Base-by-base conservation (phyloP, 1,284 basidiomycete species). In the Boletus smithii region DNA sequence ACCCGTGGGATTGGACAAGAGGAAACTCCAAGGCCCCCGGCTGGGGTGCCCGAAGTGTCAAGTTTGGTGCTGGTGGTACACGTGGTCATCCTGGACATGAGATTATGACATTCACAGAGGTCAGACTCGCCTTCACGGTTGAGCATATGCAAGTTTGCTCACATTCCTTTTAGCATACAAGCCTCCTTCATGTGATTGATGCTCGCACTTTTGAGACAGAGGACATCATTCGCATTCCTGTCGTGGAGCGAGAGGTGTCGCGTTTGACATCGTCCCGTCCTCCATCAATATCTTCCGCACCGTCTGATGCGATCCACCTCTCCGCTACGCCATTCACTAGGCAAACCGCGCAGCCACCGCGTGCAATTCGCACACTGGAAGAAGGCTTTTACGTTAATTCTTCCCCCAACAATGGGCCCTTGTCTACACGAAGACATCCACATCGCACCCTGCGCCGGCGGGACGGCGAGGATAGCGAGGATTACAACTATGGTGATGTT, bases 71-170 rank as follows among this genome's bases (percentile, higher is more conserved):
- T 34, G 72, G 75, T 43, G 62, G 73, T 49, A 50, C 70, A 50
- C 53, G 60, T 49, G 65, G 69, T 44, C 65, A 65, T 23, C 37
- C 55, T 23, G 76, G 74, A 13, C 75, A 78, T 27, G 88, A 91
- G 62, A 66, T 90, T 4, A 78, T 92, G 76, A 80, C 79, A 0
- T 92, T 91, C 66, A 88, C 90, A n/a, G 90, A 91, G 78, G 87
- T 88, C 51, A 44, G 77, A 27, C 6, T 58, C 26, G 18, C 16
- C 26, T 35, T 47, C 11, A 22, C 42, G 53, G 16, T 39, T 9
- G 36, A 34, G 17, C 16, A 32, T 40, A 13, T 30, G 14, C 10
- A 3, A 14, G 13, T 26, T 39, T 42, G n/a, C 44, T 63, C 18
- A 66, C 44, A 6, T 42, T 27, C 49, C 14, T 47, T 29, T 13